Evolutionary conservation across 345 rosid genomes (phyloP), one percentile per base, ranked within the genome.

Genomic region (Stellera chamaejasme): DNA sequence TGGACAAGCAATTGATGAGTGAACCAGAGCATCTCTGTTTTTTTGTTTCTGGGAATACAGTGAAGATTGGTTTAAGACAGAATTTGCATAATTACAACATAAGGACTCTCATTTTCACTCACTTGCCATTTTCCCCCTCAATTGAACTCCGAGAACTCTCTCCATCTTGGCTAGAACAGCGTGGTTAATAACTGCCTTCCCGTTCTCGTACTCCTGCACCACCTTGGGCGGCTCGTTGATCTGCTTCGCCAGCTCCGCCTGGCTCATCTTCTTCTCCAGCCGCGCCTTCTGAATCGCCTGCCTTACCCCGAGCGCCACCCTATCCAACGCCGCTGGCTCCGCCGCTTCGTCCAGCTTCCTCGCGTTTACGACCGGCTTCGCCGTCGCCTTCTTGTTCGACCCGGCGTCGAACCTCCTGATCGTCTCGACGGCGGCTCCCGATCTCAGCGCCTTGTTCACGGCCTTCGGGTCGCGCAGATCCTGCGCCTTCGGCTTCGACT

Each of bases 141-240:
- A 77, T 72, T 85, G 85, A 16, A 80, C 87, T 10, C 96, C 90
- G 0, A 88, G 90, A 14, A 71, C 90, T 51, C 66, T 88, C 79
- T 88, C 93, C 95, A 85, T 79, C 85, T 88, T 88, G 1, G 79
- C 85, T 12, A 92, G 63, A 63, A 88, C 72, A 0, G 79, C 79
- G 48, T 86, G 89, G 65, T 79, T 84, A 2, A 83, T 87, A 46
- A 84, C 87, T 9, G 85, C 96, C 80, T 86, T 92, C 2, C 98
- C 95, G 27, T 80, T 83, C 66, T 88, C 95, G 45, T 92, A 88
- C 64, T 82, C 96, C 64, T 88, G 95, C 23, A 92, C 93, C 54
- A 92, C 89, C 70, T 77, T 82, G 2, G 82, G 79, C 56, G 70
- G 80, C 61, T 88, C 96, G 62, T 82, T 85, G 56, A 88, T 91